Base-by-base conservation (phyloP, 495 filamentous ascomycete genomes). In the Usnea hakonensis region DNA sequence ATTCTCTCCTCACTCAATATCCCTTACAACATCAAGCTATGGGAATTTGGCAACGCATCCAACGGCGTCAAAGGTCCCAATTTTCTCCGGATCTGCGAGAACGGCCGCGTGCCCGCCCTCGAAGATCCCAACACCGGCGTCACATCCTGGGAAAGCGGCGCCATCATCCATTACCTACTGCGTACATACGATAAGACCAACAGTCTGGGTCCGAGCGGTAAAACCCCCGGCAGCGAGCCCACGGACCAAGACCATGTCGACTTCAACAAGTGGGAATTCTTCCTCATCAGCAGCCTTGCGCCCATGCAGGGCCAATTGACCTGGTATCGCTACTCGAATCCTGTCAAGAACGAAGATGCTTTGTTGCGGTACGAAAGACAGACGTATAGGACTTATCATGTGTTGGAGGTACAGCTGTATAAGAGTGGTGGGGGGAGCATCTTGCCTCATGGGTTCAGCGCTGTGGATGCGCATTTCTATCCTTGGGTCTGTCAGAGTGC, bases 151-250 rank as follows among this genome's bases (percentile, higher is more conserved):
- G 87, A 90, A 68, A 86, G 83, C 6, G 88, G 86, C 60, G 88
- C 89, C 19, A 87, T 90, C 71, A 62, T 90, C 66, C 75, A 85
- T 58, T 90, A 91, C 68, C 75, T 91, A 17, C 68, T 89, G 52
- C 85, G 87, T 23, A 80, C 75, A 14, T 91, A 91, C 75, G 88
- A 90, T 74, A 82, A 74, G 58, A 69, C 81, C 16, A 72, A 84
- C 63, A 83, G 77, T 59, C 28, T 58, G 23, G 38, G 57, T 26
- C 53, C 53, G 13, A 10, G 36, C 0, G 53, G 32, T 8, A 77
- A 75, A 28, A 50, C 2, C 26, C 75, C 70, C 1, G 53, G 26
- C 5, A 38, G 30, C 2, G 71, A 70, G 0, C 56, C 68, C 9
- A 69, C 71, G 1, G 73, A 74, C 17, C 77, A 79, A 57, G 76